Evolutionary conservation across 352 stramenopile species (phyloP).

Genomic region (Pythium rishiriense): DNA sequence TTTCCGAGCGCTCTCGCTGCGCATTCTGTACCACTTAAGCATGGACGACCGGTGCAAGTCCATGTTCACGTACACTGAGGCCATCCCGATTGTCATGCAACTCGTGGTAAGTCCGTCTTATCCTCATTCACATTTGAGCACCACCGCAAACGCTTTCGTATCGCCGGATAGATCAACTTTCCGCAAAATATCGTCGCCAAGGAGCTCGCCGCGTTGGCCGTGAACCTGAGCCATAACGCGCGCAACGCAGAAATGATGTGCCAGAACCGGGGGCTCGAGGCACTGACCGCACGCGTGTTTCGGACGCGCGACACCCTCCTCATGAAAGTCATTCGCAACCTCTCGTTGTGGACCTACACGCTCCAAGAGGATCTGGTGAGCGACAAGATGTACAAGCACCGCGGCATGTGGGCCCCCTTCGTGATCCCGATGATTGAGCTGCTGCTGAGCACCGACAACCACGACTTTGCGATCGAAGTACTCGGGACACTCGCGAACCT

Average conservation of each 20-base stretch:
- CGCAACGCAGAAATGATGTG: constrained; percentile 92
- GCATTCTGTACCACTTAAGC: constrained; percentile 95
- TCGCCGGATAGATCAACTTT: constrained; percentile 83
- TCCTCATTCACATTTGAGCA: background rate
- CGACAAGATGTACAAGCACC: constrained; percentile 90
- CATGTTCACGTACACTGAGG: constrained; percentile 95
- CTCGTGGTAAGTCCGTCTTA: constrained; percentile 55
- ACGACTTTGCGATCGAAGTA: constrained; percentile 94
- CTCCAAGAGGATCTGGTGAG: constrained; percentile 87
- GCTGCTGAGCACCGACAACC: constrained; percentile 84
- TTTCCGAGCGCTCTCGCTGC: constrained; percentile 85
- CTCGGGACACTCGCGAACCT: constrained; percentile 92
- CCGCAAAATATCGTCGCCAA: constrained; percentile 90
- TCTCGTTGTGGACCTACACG: constrained; percentile 91
- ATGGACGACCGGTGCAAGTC: constrained; percentile 94
- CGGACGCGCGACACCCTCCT: constrained; percentile 89
- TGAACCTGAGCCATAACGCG: constrained; percentile 93
- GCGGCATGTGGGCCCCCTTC: constrained; percentile 91
- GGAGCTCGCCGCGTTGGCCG: constrained; percentile 92
- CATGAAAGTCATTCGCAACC: constrained; percentile 94
- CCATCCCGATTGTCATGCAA: constrained; percentile 94
- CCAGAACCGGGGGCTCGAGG: constrained; percentile 85
- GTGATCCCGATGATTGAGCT: constrained; percentile 88
- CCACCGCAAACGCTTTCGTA: background rate
- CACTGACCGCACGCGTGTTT: constrained; percentile 87